These are phyloP conservation scores for Suillus hirtellus DNA, from an alignment of 768 basidiomycete species.

Conservation along the genomic window DNA sequence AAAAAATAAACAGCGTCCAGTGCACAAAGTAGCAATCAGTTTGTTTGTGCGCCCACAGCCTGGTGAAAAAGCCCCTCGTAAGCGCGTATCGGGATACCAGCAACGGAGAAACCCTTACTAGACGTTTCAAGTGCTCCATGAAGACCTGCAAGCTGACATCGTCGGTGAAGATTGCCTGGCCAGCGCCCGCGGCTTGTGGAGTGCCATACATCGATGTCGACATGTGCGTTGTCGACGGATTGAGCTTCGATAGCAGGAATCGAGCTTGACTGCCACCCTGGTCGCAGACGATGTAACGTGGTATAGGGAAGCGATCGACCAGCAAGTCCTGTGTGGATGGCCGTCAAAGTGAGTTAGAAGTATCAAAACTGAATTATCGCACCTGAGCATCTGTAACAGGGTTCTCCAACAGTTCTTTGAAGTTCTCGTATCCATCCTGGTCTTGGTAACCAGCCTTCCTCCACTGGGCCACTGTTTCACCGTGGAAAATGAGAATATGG, in stretches of 20 bases:
- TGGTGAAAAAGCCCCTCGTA: slow-evolving; percentile 22
- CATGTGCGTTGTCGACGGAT: slow-evolving; percentile 98
- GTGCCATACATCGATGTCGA: slow-evolving; percentile 89
- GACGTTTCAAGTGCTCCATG: slow-evolving; percentile 95
- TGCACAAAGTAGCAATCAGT: slow-evolving; percentile 29
- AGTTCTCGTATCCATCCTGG: slow-evolving; percentile 98
- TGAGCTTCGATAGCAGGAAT: slow-evolving; percentile 95
- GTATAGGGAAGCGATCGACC: slow-evolving; percentile 94
- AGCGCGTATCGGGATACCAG: not conserved
- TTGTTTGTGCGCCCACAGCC: slow-evolving; percentile 73
- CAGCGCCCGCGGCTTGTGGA: slow-evolving; percentile 60
- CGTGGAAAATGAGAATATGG: slow-evolving; percentile 99
- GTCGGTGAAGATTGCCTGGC: slow-evolving; percentile 97
- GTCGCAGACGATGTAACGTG: slow-evolving; percentile 96
- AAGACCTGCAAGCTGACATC: slow-evolving; percentile 97
- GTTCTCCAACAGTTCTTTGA: slow-evolving; percentile 87
- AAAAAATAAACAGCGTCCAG: not conserved
- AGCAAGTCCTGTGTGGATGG: slow-evolving; percentile 73
- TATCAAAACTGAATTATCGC: slow-evolving; percentile 15
- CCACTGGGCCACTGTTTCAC: slow-evolving; percentile 96
- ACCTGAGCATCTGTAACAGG: slow-evolving; percentile 91
- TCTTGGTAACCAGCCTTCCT: slow-evolving; percentile 98
- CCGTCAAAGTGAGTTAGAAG: slow-evolving; percentile 1
- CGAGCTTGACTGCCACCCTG: slow-evolving; percentile 97
- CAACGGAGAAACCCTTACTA: slow-evolving; percentile 51